Base-by-base conservation (phyloP, 1,284 basidiomycete species). In the Agaricales sp. region DNA sequence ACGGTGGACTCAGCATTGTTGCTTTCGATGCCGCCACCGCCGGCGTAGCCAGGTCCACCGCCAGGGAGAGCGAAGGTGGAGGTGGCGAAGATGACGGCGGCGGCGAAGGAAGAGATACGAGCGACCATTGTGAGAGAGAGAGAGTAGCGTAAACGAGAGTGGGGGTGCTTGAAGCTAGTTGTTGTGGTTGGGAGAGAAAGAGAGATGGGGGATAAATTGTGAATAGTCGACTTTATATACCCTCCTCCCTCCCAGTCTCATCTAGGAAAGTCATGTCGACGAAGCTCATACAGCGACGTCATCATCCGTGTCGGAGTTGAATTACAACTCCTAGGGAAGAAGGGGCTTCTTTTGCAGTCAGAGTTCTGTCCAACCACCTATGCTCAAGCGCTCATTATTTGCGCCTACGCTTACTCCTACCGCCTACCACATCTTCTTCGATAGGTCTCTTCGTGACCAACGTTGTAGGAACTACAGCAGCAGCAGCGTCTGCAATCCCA, bases 41-140 rank as follows among this genome's bases (percentile, higher is more conserved):
- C n/a, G n/a, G n/a, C n/a, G n/a, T n/a, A n/a, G n/a, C n/a, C n/a
- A n/a, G n/a, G n/a, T 11, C 39, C 39, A 16, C 8, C 39, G 8
- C 39, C 16, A 6, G 39, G 39, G 8, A 41, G 39, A 41, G 39
- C 73, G 47, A 73, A 59, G 45, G 59, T 54, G 49, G 73, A 73
- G 2, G 65, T 45, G 11, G 62, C 22, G 45, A 64, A 63, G 45
- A 63, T 61, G 19, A 64, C 6, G 39, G 39, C 39, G 16, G 18
- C 39, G 19, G 16, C 43, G 8, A 54, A 50, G 35, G 67, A 72
- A 4, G 58, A 59, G 3, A 57, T 45, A 23, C 72, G 56, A 2
- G 68, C 58, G 3, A 54, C 50, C 2, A 68, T 53, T 3, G 71
- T 71, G 19, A 62, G 14, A 30, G 39, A 41, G 39, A 20, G n/a